phyloP scores from a whole-genome alignment of 1,284 basidiomycete species.

The Melampsora americana region DNA sequence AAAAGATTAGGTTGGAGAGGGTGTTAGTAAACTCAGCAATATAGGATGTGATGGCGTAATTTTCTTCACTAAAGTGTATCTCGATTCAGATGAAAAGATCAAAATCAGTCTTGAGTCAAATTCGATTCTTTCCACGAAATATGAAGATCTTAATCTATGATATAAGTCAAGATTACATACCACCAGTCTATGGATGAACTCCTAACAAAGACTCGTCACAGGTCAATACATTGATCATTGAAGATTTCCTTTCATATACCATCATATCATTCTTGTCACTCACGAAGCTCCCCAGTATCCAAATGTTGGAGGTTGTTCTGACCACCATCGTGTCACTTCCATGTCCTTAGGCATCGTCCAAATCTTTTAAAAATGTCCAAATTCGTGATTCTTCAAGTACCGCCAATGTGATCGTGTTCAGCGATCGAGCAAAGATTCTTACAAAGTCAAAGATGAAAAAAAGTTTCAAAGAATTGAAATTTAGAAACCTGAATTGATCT shows the following conservation, averaged over 20 bases:
- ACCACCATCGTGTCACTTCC: neutral
- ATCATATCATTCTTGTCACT: neutral
- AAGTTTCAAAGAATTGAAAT: too few relatives aligned
- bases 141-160: too few relatives aligned
- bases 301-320: neutral
- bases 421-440: too few relatives aligned
- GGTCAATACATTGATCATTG: neutral
- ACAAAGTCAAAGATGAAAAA: too few relatives aligned
- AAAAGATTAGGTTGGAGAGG: slow-evolving; percentile 56
- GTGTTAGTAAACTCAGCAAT: slow-evolving; percentile 56
- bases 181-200: neutral
- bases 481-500: too few relatives aligned
- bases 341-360: neutral
- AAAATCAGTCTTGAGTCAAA: too few relatives aligned
- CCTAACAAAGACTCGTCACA: neutral
- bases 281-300: neutral
- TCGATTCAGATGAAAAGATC: neutral
- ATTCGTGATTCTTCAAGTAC: too few relatives aligned
- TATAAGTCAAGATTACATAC: neutral
- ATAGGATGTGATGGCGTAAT: slow-evolving; percentile 50
- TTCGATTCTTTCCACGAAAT: too few relatives aligned
- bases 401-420: too few relatives aligned
- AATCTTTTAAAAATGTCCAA: too few relatives aligned
- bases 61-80: neutral
- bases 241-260: neutral